Base-by-base conservation (phyloP, 2,329 filamentous ascomycete genomes). In the Aspergillus fischeri region DNA sequence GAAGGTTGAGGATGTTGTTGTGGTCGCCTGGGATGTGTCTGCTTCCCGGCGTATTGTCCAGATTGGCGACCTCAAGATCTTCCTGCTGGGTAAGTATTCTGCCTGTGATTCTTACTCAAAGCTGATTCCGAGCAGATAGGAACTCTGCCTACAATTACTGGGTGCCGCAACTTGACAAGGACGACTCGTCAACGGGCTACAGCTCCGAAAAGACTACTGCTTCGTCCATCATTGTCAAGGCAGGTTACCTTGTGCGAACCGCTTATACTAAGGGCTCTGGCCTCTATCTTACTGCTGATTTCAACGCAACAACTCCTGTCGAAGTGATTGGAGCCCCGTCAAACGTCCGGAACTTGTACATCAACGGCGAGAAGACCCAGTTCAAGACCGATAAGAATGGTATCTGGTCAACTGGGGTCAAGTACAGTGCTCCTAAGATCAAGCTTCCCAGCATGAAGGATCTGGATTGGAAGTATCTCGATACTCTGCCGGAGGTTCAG, bases 401-500 rank as follows among this genome's bases (percentile, higher is more conserved):
- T 41, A 73, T 78, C 52, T 82, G 86, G 71, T 73, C 81, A 7
- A 79, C 79, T 3, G 80, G 72, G 4, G 73, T 86, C 29, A 72
- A 77, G 7, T 86, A 83, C 62, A 67, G 70, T 0, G 71, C 75
- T 7, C 85, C 84, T 0, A 69, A 74, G 0, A 60, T 89, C 42
- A 65, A 68, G 0, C 63, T 91, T 1, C 88, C 88, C 0, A 74
- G 82, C 7, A 77, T 92, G 1, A 76, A 78, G 14, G 69, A 76
- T 0, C 71, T 90, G 9, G 72, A 81, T 1, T 94, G 90, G 90
- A 86, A 86, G 67, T 85, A 83, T 56, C 66, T 90, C 24, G 85
- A 93, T 70, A 83, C 83, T 0, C 81, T 94, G 0, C 90, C 90
- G 0, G 90, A 93, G 68, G 77, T 90, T 6, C 70, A 81, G 51